Evolutionary conservation across 2,329 filamentous ascomycete species (phyloP).

Genomic region (Fusarium coffeatum): DNA sequence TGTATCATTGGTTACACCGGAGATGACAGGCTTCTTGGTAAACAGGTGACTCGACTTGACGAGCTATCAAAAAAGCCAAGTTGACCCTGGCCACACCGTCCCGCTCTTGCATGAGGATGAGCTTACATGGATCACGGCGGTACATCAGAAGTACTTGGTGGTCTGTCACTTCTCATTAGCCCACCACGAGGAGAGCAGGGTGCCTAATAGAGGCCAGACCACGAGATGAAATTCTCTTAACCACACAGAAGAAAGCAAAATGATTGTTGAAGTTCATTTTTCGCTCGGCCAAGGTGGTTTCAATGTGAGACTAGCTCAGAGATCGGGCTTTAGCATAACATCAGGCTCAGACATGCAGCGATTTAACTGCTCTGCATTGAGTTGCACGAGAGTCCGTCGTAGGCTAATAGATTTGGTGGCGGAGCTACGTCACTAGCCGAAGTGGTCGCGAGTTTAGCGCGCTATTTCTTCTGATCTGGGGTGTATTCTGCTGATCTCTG

Average conservation of each 20-base stretch:
- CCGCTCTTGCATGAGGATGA: slow-evolving; percentile 36
- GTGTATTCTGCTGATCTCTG: slow-evolving; percentile 6
- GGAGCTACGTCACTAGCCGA: slow-evolving; percentile 47
- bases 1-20: background rate
- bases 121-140: slow-evolving; percentile 11
- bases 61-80: slow-evolving; percentile 20
- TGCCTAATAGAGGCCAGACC: slow-evolving; percentile 1
- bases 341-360: slow-evolving; percentile 27
- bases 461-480: slow-evolving; percentile 7
- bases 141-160: slow-evolving; percentile 28
- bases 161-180: slow-evolving; percentile 15
- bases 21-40: slow-evolving; percentile 1
- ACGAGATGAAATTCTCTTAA: background rate
- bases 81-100: slow-evolving; percentile 22
- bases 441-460: slow-evolving; percentile 34
- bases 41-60: slow-evolving; percentile 1
- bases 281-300: background rate
- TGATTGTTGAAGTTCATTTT: background rate
- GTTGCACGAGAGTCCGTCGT: slow-evolving; percentile 2
- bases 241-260: background rate
- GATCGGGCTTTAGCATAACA: slow-evolving; percentile 19
- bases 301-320: background rate
- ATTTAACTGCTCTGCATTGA: slow-evolving; percentile 5
- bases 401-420: slow-evolving; percentile 10
- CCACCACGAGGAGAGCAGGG: slow-evolving; percentile 1